These are phyloP conservation scores for Neofusicoccum kwambonambiense DNA, from an alignment of 2,329 filamentous ascomycete species.

Conservation along the genomic window DNA sequence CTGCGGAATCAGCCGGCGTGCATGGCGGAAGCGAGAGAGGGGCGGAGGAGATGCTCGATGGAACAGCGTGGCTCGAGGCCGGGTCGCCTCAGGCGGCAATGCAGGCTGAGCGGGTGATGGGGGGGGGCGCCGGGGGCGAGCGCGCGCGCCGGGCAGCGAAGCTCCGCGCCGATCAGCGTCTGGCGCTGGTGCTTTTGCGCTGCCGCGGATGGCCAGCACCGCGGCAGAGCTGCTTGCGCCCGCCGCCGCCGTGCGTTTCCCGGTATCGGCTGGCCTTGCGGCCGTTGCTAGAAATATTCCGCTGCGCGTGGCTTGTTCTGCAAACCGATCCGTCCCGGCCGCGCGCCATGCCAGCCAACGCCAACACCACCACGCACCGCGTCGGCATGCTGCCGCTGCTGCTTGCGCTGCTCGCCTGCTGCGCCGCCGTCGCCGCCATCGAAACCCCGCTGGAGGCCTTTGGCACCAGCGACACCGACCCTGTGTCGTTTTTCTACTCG, in stretches of 20 bases:
- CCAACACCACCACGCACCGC: too few species aligned
- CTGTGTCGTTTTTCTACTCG: background rate
- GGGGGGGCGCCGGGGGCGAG: background rate
- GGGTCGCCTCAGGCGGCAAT: background rate
- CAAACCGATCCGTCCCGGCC: too few species aligned
- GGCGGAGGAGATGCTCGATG: too few species aligned
- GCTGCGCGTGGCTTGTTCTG: too few species aligned
- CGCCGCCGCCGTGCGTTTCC: too few species aligned
- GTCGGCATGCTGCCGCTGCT: background rate
- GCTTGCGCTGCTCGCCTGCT: background rate
- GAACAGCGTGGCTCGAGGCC: background rate
- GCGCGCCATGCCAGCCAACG: too few species aligned
- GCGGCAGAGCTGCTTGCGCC: too few species aligned
- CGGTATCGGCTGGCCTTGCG: too few species aligned
- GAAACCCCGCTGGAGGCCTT: background rate
- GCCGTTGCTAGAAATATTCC: background rate
- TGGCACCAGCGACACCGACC: background rate
- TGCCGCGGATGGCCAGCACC: background rate
- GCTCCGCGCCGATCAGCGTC: background rate
- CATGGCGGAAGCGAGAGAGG: background rate
- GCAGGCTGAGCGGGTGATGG: background rate
- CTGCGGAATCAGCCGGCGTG: background rate
- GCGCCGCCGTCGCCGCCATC: background rate
- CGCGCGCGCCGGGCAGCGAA: background rate
- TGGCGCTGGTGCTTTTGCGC: background rate